phyloP scores from a whole-genome alignment of 805 yeast genomes.

The Sugiyamaella marilandica region DNA sequence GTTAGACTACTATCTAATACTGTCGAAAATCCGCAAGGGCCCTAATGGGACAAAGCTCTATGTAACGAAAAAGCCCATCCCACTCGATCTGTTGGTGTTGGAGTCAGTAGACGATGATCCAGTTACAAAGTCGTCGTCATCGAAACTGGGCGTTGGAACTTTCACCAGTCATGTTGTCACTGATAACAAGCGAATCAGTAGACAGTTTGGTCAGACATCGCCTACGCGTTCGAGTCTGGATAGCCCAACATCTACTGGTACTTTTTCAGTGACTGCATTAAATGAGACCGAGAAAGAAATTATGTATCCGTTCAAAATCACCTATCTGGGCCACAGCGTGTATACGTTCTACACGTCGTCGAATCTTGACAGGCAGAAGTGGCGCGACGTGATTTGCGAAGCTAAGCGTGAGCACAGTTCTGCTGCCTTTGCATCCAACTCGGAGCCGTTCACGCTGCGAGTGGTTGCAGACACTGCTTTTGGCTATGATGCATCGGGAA shows the following conservation, averaged over 20 bases:
- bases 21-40: constrained; percentile 35
- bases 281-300: constrained; percentile 24
- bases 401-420: constrained; percentile 41
- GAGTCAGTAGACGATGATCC: constrained; percentile 41
- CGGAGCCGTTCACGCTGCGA: constrained; percentile 52
- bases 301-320: constrained; percentile 32
- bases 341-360: constrained; percentile 32
- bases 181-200: constrained; percentile 14
- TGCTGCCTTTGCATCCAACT: constrained; percentile 31
- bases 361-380: constrained; percentile 45
- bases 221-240: constrained; percentile 8
- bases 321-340: constrained; percentile 34
- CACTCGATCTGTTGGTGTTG: constrained; percentile 53
- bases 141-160: constrained; percentile 25
- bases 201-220: constrained; percentile 10
- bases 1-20: constrained; percentile 59
- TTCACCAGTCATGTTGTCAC: constrained; percentile 20
- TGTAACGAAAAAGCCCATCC: constrained; percentile 36
- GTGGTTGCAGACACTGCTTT: constrained; percentile 56
- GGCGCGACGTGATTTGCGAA: constrained; percentile 50
- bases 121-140: constrained; percentile 23
- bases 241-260: constrained; percentile 3
- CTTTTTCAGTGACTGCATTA: constrained; percentile 21
- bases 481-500: constrained; percentile 55
- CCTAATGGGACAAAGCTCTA: constrained; percentile 31